Base-by-base conservation (phyloP, 805 yeast genomes). In the Suhomyces faveliae region DNA sequence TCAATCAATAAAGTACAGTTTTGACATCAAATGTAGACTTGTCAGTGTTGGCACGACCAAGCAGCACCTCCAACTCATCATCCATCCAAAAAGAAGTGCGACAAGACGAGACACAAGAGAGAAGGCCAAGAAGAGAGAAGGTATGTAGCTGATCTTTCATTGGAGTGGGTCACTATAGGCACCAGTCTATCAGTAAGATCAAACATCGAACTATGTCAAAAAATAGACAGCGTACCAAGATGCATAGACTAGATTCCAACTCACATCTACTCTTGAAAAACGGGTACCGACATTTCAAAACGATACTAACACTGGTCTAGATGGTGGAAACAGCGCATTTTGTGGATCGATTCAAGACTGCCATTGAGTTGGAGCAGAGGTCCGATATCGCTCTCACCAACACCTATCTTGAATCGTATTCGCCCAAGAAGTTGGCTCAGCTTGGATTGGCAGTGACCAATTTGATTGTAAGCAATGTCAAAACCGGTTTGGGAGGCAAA, bases 401-500 rank as follows among this genome's bases (percentile, higher is more conserved):
- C 41, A 47, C 60, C 3, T 70, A 67, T 43, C 60, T 73, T 19
- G 57, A 57, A 38, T 35, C 60, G 4, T 70, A 67, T 48, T 54
- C 92, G 0, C 81, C 90, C 1, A 84, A 85, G 59, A 74, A 76
- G 47, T 71, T 92, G n/a, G 85, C 85, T 0, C 66, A 71, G 9
- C 74, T 79, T 45, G 97, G 97, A 0, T 69, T 87, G 21, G 97
- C 97, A 0, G 71, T 89, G 4, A 63, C 83, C 42, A 87, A 90
- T 62, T 69, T 92, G 42, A 61, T 68, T 0, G 68, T 85, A 11
- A 75, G 76, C n/a, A 80, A 81, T 47, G 66, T 87, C 2, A 72
- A 85, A 47, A 85, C 91, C 0, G 96, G 96, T 0, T 67, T 89
- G 8, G 95, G 89, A 12, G 97, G 97, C 1, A 80, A 83, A 49